Conservation (phyloP, 306 rosid genomes). For the Ormosia semicastrata region DNA sequence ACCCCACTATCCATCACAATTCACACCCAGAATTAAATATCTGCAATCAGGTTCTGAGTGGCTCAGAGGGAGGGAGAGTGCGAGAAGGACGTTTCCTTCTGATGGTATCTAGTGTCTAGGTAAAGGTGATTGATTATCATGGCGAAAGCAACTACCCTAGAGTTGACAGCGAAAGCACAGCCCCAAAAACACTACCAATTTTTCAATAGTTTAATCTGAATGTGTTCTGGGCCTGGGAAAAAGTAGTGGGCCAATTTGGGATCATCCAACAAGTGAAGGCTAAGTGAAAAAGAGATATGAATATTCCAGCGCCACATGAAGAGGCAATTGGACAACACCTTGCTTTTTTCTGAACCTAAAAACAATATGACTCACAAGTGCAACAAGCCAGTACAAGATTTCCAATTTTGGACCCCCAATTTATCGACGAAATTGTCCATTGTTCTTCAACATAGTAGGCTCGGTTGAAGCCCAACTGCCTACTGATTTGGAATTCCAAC, state of each 20-base stretch:
- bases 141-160: background rate
- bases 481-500: background rate
- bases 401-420: background rate
- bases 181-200: background rate
- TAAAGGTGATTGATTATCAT: background rate
- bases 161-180: background rate
- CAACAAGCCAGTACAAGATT: background rate
- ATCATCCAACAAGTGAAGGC: background rate
- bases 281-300: background rate
- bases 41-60: constrained; percentile 30
- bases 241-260: background rate
- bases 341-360: too few species aligned
- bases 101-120: background rate
- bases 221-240: background rate
- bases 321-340: background rate
- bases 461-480: background rate
- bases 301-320: background rate
- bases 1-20: background rate
- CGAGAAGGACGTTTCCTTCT: constrained; percentile 33
- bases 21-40: constrained; percentile 2
- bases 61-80: constrained; percentile 11
- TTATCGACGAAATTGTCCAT: background rate
- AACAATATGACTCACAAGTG: background rate
- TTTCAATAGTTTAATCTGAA: background rate
- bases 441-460: background rate